These are phyloP conservation scores for Fusarium kyushuense DNA, from an alignment of 2,329 filamentous ascomycete genomes.

Conservation along the genomic window DNA sequence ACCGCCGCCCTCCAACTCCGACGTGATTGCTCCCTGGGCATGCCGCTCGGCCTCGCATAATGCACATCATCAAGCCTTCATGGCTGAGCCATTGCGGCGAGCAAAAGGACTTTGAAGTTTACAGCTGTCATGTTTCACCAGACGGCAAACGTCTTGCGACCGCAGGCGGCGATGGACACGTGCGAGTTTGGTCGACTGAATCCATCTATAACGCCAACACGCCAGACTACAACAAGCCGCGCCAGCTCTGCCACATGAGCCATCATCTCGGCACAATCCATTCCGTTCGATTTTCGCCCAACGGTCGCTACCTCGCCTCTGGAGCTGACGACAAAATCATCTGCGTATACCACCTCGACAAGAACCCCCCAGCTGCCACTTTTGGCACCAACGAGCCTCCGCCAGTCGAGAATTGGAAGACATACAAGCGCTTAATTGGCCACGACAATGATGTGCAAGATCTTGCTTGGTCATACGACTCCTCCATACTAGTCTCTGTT, in stretches of 20 bases:
- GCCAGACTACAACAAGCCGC: slow-evolving; percentile 78
- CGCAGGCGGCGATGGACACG: slow-evolving; percentile 95
- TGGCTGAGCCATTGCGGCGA: slow-evolving; percentile 98
- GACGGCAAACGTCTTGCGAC: slow-evolving; percentile 93
- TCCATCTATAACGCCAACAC: slow-evolving; percentile 86
- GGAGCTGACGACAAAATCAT: slow-evolving; percentile 99
- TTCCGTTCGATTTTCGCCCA: slow-evolving; percentile 95
- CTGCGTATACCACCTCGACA: slow-evolving; percentile 93
- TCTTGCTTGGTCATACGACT: slow-evolving; percentile 95
- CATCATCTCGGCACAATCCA: slow-evolving; percentile 98
- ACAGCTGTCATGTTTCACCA: slow-evolving; percentile 96
- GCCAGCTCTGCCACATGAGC: slow-evolving; percentile 97
- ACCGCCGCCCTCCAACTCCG: slow-evolving; percentile 8
- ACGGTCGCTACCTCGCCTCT: slow-evolving; percentile 93
- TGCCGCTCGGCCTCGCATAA: slow-evolving; percentile 54
- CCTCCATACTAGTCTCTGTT: slow-evolving; percentile 94
- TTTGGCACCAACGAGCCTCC: slow-evolving; percentile 93
- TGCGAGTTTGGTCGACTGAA: slow-evolving; percentile 97
- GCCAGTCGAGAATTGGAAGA: slow-evolving; percentile 98
- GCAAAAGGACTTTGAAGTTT: slow-evolving; percentile 98
- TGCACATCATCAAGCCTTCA: slow-evolving; percentile 93
- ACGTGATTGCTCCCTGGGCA: slow-evolving; percentile 34
- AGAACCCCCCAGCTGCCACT: slow-evolving; percentile 80
- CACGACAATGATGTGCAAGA: slow-evolving; percentile 99
- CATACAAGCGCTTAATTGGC: slow-evolving; percentile 89